phyloP scores from a whole-genome alignment of 345 rosid genomes.

The Heritiera fomes region DNA sequence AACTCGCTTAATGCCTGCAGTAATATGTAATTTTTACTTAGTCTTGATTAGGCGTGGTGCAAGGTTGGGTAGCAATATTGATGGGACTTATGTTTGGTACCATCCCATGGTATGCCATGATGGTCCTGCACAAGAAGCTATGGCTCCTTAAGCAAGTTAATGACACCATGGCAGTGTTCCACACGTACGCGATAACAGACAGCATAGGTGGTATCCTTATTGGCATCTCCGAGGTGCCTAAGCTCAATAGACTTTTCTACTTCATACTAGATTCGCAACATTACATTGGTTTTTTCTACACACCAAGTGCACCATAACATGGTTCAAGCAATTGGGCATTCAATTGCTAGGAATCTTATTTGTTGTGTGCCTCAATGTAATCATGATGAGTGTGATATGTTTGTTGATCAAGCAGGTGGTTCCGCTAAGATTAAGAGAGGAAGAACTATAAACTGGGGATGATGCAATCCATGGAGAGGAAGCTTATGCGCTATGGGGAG shows the following conservation, averaged over 20 bases:
- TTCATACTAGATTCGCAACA: slow-evolving; percentile 33
- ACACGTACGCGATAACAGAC: slow-evolving; percentile 67
- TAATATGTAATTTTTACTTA: neutral
- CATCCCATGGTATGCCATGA: slow-evolving; percentile 77
- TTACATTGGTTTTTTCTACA: slow-evolving; percentile 52
- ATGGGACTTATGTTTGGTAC: slow-evolving; percentile 68
- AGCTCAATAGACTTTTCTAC: slow-evolving; percentile 59
- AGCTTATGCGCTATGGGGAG: slow-evolving; percentile 70
- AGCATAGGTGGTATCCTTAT: slow-evolving; percentile 61
- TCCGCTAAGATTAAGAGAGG: slow-evolving; percentile 58
- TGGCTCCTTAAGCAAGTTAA: slow-evolving; percentile 57
- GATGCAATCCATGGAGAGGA: slow-evolving; percentile 67
- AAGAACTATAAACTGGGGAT: slow-evolving; percentile 25
- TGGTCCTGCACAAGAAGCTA: slow-evolving; percentile 69
- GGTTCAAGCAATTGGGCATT: slow-evolving; percentile 56
- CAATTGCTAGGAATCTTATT: slow-evolving; percentile 57
- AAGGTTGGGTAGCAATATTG: slow-evolving; percentile 71
- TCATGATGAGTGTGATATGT: slow-evolving; percentile 47
- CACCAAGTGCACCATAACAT: slow-evolving; percentile 27
- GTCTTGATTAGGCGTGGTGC: slow-evolving; percentile 51
- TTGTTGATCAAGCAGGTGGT: slow-evolving; percentile 38
- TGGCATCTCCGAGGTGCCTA: slow-evolving; percentile 63
- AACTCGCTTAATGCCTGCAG: neutral
- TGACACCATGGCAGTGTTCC: slow-evolving; percentile 74
- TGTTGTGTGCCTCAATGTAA: slow-evolving; percentile 36